Evolutionary conservation across 768 basidiomycete genomes (phyloP), one percentile per base, ranked within the genome.

Genomic region (Epithele typhae): DNA sequence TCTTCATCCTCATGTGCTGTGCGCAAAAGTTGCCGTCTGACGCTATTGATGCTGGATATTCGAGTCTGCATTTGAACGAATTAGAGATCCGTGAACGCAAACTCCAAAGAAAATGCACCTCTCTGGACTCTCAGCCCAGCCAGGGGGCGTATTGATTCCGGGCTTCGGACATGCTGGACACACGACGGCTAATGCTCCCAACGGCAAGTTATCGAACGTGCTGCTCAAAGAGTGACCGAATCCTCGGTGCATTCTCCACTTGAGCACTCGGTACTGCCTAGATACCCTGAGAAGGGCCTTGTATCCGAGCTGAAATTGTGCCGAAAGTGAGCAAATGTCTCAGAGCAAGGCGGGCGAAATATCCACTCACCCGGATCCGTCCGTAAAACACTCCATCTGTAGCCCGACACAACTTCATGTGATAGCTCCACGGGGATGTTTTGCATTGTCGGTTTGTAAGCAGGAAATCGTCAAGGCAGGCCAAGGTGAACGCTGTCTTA

Each of bases 1-100:
- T 46, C 22, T 54, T 53, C 55, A 62, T 60, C n/a, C 53, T 55
- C 19, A 60, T 25, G 25, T 40, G 25, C 17, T 48, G 39, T 11
- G 30, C 33, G 11, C n/a, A 15, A 24, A 47, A 40, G 33, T 47
- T 24, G 22, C 37, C 46, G 11, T 47, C 40, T 1, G 33, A 3
- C 14, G 33, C n/a, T 21, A 47, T 19, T 8, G 35, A 14, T 4
- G 11, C 15, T 14, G 8, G 14, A 34, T 34, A 27, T 17, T 37
- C 15, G 14, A 3, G 14, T 7, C 23, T 10, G 9, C 19, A 4
- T 5, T 25, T 5, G 14, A 5, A 5, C 23, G 11, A 5, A 15
- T 12, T 11, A 19, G 11, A 11, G 37, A 11, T 21, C 37, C 17
- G 25, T 12, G 21, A 8, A 5, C 5, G 18, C 9, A 23, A 9